Evolutionary conservation across 2,329 filamentous ascomycete genomes (phyloP).

Genomic region (Alternaria incomplexa): DNA sequence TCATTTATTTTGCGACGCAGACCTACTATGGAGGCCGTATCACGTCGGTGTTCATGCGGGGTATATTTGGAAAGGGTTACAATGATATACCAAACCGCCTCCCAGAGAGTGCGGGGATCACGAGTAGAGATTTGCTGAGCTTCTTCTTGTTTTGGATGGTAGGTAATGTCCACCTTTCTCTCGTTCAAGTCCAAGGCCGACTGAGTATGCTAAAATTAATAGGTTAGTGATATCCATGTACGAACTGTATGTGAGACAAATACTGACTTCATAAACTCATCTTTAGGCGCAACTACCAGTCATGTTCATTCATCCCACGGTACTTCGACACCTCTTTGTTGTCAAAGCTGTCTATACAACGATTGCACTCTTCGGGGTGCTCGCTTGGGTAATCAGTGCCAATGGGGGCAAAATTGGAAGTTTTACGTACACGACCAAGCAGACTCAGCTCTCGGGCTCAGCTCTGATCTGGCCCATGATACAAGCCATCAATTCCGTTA

Average conservation of each 20-base stretch:
- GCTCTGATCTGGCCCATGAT: slow-evolving; percentile 27
- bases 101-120: slow-evolving; percentile 50
- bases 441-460: slow-evolving; percentile 21
- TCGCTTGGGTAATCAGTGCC: slow-evolving; percentile 26
- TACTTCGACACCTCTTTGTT: slow-evolving; percentile 27
- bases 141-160: slow-evolving; percentile 34
- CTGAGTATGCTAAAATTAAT: not conserved
- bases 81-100: slow-evolving; percentile 53
- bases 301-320: slow-evolving; percentile 34
- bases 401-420: slow-evolving; percentile 29
- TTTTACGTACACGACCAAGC: slow-evolving; percentile 25
- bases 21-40: slow-evolving; percentile 28
- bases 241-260: not conserved
- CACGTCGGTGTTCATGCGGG: slow-evolving; percentile 28
- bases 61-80: slow-evolving; percentile 25
- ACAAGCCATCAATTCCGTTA: slow-evolving; percentile 29
- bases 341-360: slow-evolving; percentile 26
- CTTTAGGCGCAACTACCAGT: slow-evolving; percentile 28
- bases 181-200: not conserved
- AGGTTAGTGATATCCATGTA: not conserved
- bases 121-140: slow-evolving; percentile 25
- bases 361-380: slow-evolving; percentile 20
- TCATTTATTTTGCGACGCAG: slow-evolving; percentile 27
- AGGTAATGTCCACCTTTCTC: not conserved
- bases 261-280: not conserved